Evolutionary conservation across 1,284 basidiomycete species (phyloP).

Genomic region (Boletus semigastroideus): DNA sequence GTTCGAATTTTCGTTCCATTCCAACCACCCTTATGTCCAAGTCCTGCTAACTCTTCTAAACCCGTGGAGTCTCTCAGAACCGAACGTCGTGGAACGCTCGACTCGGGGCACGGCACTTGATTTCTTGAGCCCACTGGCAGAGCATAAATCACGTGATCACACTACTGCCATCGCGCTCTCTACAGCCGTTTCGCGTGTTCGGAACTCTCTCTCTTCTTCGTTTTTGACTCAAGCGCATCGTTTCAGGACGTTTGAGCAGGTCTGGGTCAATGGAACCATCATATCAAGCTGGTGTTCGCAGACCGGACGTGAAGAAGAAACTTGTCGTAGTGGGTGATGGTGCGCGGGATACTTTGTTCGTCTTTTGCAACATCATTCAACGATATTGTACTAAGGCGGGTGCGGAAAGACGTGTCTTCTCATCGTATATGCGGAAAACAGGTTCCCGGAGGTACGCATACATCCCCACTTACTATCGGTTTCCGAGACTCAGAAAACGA

Average conservation of each 20-base stretch:
- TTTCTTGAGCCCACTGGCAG: too few species aligned
- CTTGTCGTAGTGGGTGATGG: constrained; percentile 90
- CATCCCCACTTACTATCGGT: constrained; percentile 6
- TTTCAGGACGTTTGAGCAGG: neutral
- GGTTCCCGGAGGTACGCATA: constrained; percentile 88
- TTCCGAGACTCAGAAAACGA: constrained; percentile 10
- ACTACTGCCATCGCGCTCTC: neutral
- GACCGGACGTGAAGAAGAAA: constrained; percentile 85
- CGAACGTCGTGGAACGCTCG: too few species aligned
- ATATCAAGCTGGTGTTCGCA: constrained; percentile 31
- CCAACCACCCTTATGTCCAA: too few species aligned
- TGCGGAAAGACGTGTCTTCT: constrained; percentile 90
- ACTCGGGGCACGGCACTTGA: too few species aligned
- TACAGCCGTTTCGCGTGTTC: neutral
- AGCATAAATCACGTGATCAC: constrained; percentile 19
- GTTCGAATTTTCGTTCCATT: neutral
- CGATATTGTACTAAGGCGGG: constrained; percentile 50
- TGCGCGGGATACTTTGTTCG: constrained; percentile 46
- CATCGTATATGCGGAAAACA: constrained; percentile 95
- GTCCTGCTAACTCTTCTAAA: too few species aligned
- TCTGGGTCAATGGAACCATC: constrained; percentile 24
- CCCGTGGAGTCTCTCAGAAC: too few species aligned
- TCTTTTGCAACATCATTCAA: constrained; percentile 32
- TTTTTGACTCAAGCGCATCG: neutral
- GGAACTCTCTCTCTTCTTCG: neutral